Conservation (phyloP, 768 basidiomycete genomes). For the Xerocomus spinulosus region DNA sequence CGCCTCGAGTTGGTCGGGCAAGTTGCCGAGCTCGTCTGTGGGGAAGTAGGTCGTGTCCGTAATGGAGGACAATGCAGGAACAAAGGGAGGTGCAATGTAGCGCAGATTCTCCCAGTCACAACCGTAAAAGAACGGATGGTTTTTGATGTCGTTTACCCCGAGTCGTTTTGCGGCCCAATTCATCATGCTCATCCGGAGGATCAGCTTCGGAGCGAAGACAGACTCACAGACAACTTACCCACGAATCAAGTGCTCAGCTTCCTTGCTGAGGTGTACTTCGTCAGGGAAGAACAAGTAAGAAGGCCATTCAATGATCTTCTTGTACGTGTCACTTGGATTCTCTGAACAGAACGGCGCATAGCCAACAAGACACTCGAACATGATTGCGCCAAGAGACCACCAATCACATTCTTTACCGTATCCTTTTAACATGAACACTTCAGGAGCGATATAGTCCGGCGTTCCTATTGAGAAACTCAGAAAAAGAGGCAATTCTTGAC, state of each 20-base stretch:
- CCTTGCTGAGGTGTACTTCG: constrained; percentile 88
- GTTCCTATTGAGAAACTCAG: constrained; percentile 23
- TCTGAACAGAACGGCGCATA: constrained; percentile 98
- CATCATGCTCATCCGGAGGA: constrained; percentile 62
- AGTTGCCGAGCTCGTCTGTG: constrained; percentile 81
- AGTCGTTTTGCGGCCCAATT: constrained; percentile 74
- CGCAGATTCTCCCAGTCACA: constrained; percentile 92
- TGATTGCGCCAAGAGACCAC: constrained; percentile 99
- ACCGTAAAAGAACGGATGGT: constrained; percentile 90
- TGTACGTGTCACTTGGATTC: constrained; percentile 95
- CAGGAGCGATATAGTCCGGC: constrained; percentile 79
- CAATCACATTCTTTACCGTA: constrained; percentile 99
- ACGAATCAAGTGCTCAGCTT: constrained; percentile 87
- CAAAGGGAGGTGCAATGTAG: constrained; percentile 93
- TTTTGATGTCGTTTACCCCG: constrained; percentile 82
- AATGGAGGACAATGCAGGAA: constrained; percentile 86
- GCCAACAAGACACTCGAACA: constrained; percentile 97
- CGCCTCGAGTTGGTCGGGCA: constrained; percentile 53
- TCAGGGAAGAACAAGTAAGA: constrained; percentile 91
- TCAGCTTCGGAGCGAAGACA: constrained; percentile 6
- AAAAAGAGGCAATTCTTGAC: background rate
- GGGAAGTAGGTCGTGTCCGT: constrained; percentile 98
- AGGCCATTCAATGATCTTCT: constrained; percentile 96
- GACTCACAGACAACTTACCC: constrained; percentile 44
- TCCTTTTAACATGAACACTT: constrained; percentile 95